Conservation (phyloP, 1,284 basidiomycete genomes). For the Naganishia sp. region DNA sequence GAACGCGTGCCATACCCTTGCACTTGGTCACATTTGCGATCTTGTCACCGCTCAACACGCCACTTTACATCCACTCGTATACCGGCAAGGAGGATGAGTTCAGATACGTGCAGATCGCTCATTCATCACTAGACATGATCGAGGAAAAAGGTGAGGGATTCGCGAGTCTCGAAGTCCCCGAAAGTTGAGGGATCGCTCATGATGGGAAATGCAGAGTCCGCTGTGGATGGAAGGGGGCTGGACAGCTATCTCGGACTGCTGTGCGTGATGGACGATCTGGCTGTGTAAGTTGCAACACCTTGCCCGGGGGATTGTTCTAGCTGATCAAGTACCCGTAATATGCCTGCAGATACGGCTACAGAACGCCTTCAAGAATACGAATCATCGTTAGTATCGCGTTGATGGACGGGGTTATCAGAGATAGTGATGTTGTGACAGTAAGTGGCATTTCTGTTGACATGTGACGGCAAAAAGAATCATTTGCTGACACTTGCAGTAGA, state of each 20-base stretch:
- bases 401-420: conserved; percentile 54
- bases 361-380: conserved; percentile 49
- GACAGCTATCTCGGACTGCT: conserved; percentile 53
- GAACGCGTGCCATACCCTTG: conserved; percentile 41
- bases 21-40: conserved; percentile 51
- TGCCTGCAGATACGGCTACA: conserved; percentile 51
- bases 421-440: conserved; percentile 51
- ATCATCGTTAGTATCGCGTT: conserved; percentile 52
- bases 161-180: neutral
- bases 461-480: neutral
- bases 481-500: conserved; percentile 34
- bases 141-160: conserved; percentile 51
- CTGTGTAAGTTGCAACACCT: conserved; percentile 44
- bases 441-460: conserved; percentile 21
- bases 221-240: neutral
- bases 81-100: conserved; percentile 48
- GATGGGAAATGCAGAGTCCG: neutral
- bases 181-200: neutral
- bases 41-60: conserved; percentile 49
- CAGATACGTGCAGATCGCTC: conserved; percentile 52
- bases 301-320: neutral
- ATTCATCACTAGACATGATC: conserved; percentile 52
- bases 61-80: conserved; percentile 52
- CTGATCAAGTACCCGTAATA: neutral
- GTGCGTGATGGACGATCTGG: conserved; percentile 55